Conservation (phyloP, 192 early-diverging fungal species). For the Backusella westeae region DNA sequence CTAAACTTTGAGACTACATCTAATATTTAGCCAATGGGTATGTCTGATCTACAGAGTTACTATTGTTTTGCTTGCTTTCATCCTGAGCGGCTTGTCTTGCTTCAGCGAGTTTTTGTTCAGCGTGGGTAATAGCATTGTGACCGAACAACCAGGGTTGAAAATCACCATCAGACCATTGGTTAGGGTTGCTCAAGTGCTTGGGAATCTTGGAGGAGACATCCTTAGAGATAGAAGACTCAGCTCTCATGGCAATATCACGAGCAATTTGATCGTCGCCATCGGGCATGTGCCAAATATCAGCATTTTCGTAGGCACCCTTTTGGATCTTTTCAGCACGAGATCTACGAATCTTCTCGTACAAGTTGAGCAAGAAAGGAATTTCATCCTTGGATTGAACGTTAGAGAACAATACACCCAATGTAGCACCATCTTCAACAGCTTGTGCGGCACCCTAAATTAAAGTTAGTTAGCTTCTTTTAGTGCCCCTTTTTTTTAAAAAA, state of each 20-base stretch:
- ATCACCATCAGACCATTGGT: conserved; percentile 23
- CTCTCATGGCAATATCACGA: conserved; percentile 15
- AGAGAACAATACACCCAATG: conserved; percentile 17
- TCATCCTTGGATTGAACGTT: conserved; percentile 8
- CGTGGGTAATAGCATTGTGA: conserved; percentile 15
- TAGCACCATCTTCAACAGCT: conserved; percentile 23
- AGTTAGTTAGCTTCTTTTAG: neutral
- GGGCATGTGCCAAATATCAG: conserved; percentile 15
- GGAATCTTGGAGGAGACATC: neutral
- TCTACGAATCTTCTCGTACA: conserved; percentile 19
- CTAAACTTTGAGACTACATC: neutral
- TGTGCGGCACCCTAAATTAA: conserved; percentile 20
- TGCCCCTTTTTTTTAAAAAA: neutral
- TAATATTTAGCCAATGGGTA: neutral
- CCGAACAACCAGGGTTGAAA: conserved; percentile 22
- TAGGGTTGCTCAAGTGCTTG: neutral
- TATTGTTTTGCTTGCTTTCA: neutral
- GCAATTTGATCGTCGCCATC: conserved; percentile 16
- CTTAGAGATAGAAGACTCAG: neutral
- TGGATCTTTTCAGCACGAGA: conserved; percentile 17
- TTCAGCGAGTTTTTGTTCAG: neutral
- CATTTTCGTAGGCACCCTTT: conserved; percentile 13
- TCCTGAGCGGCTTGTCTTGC: neutral
- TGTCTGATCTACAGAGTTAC: neutral
- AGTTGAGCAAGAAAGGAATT: conserved; percentile 7